These are phyloP conservation scores for Fragaria ananassa DNA, from an alignment of 306 rosid genomes.

Conservation along the genomic window DNA sequence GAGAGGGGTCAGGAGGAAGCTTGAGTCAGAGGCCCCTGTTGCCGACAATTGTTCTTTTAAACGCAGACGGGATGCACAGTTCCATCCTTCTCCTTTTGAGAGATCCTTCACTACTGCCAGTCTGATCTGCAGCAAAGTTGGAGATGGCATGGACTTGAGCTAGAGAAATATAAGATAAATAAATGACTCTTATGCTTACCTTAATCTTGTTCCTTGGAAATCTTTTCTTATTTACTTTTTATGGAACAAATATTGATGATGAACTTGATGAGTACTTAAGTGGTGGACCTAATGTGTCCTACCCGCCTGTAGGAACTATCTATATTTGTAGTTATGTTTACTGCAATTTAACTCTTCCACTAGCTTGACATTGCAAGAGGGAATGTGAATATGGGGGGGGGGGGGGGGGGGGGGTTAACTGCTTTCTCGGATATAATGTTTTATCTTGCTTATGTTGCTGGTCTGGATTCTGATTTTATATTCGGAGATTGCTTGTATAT, in stretches of 20 bases:
- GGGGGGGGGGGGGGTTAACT: conserved; percentile 16
- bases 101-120: conserved; percentile 69
- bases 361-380: conserved; percentile 43
- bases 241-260: conserved; percentile 43
- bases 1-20: conserved; percentile 81
- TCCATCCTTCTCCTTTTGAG: conserved; percentile 87
- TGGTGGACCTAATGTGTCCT: conserved; percentile 57
- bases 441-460: conserved; percentile 25
- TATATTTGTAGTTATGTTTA: conserved; percentile 49
- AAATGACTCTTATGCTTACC: conserved; percentile 39
- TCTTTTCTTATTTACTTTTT: conserved; percentile 26
- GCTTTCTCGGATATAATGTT: conserved; percentile 25
- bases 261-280: conserved; percentile 48
- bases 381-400: conserved; percentile 22
- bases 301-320: conserved; percentile 59
- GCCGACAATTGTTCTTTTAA: conserved; percentile 55
- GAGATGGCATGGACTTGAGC: conserved; percentile 88
- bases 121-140: conserved; percentile 85
- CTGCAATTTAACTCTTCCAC: conserved; percentile 57
- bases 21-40: conserved; percentile 56
- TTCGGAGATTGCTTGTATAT: conserved; percentile 22
- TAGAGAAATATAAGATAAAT: conserved; percentile 46
- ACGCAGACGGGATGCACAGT: conserved; percentile 75
- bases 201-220: conserved; percentile 37
- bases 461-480: conserved; percentile 25